phyloP scores from a whole-genome alignment of 2,329 filamentous ascomycete genomes.

The Paradendryphiella salina region DNA sequence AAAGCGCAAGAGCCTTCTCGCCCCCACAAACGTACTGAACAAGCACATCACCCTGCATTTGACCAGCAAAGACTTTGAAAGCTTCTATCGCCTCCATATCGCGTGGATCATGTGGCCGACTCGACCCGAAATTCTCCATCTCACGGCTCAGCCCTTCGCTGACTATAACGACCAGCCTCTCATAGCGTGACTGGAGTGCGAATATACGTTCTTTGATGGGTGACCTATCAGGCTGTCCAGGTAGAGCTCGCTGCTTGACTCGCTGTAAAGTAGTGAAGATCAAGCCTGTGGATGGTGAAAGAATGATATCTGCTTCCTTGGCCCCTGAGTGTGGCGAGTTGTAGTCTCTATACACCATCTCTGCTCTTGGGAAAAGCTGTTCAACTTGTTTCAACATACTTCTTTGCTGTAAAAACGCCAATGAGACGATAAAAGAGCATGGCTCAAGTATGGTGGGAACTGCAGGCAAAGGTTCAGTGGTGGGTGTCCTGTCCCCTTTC shows the following conservation, averaged over 20 bases:
- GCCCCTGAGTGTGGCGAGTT: constrained; percentile 29
- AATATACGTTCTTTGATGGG: constrained; percentile 59
- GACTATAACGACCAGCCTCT: constrained; percentile 68
- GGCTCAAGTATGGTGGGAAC: constrained; percentile 36
- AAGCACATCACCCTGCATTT: constrained; percentile 46
- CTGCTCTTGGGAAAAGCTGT: constrained; percentile 53
- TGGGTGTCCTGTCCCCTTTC: background rate
- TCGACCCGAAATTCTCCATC: constrained; percentile 26
- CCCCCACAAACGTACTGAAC: constrained; percentile 49
- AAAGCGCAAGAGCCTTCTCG: constrained; percentile 45
- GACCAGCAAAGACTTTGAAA: constrained; percentile 56
- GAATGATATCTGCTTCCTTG: constrained; percentile 71
- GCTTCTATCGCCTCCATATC: constrained; percentile 55
- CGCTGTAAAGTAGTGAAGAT: constrained; percentile 72
- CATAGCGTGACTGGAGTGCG: constrained; percentile 63
- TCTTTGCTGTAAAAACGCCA: constrained; percentile 52
- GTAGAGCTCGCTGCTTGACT: constrained; percentile 71
- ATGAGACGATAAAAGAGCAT: constrained; percentile 58
- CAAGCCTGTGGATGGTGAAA: constrained; percentile 70
- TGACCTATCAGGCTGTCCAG: constrained; percentile 55
- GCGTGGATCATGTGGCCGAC: constrained; percentile 33
- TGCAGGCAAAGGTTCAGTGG: background rate
- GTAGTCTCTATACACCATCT: constrained; percentile 66
- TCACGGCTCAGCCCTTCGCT: constrained; percentile 49
- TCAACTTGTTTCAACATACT: constrained; percentile 57